Conservation (phyloP, 2,329 filamentous ascomycete species). For the Tolypocladium ovalisporum region DNA sequence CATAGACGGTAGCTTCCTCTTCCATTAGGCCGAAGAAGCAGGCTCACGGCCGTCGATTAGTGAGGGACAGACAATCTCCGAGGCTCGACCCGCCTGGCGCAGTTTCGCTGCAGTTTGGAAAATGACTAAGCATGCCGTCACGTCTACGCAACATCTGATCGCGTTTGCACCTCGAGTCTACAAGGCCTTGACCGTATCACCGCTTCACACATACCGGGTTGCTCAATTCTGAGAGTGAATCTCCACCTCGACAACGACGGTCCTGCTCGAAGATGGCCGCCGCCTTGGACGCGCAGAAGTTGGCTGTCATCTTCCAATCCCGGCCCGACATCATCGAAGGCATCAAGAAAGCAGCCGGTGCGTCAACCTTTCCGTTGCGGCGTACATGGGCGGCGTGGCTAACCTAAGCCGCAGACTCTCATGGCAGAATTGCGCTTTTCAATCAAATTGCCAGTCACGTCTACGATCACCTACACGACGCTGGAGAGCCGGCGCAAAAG, state of each 20-base stretch:
- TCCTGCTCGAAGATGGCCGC: constrained; percentile 23
- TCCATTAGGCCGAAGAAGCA: neutral
- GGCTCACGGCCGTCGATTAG: neutral
- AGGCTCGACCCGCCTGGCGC: no score
- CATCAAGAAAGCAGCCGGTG: constrained; percentile 44
- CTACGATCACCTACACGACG: constrained; percentile 29
- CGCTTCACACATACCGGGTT: neutral
- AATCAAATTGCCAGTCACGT: constrained; percentile 44
- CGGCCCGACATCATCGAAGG: constrained; percentile 44
- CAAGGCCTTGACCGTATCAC: no score
- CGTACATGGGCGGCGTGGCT: neutral
- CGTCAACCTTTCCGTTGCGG: constrained; percentile 4
- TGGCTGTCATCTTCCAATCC: constrained; percentile 41
- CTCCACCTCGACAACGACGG: neutral
- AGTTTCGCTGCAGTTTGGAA: no score
- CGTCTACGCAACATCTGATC: neutral
- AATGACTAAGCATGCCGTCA: constrained; percentile 3
- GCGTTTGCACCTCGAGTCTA: neutral
- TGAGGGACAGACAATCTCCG: neutral
- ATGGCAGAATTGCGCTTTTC: constrained; percentile 39
- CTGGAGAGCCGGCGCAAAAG: constrained; percentile 38
- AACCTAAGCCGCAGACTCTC: constrained; percentile 30
- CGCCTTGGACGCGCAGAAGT: constrained; percentile 36
- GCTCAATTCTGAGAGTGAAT: neutral
- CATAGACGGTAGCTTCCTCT: neutral